Conservation (phyloP, 805 yeast genomes). For the Candida quercuum region DNA sequence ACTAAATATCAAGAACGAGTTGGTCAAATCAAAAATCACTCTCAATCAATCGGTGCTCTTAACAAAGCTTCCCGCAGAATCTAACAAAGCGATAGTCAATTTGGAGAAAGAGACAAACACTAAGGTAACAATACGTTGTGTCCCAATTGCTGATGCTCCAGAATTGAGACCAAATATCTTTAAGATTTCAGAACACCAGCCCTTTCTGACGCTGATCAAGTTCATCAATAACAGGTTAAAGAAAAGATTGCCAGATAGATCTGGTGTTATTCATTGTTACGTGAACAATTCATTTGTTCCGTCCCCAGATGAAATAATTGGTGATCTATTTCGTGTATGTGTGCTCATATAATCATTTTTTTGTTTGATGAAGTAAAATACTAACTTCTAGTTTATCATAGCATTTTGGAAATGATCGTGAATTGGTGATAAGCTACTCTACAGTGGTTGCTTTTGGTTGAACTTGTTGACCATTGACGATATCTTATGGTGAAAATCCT, state of each 20-base stretch:
- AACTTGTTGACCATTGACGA: neutral
- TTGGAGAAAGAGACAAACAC: conserved; percentile 7
- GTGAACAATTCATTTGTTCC: conserved; percentile 42
- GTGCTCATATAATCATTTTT: too few relatives aligned
- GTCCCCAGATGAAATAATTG: conserved; percentile 37
- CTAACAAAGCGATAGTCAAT: conserved; percentile 12
- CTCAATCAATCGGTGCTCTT: conserved; percentile 19
- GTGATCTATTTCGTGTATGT: conserved; percentile 27
- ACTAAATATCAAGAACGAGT: conserved; percentile 16
- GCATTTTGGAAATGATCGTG: conserved; percentile 32
- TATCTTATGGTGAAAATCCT: too few relatives aligned
- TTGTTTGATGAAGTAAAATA: too few relatives aligned
- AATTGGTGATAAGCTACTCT: conserved; percentile 40
- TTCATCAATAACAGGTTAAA: conserved; percentile 39
- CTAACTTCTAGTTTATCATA: conserved; percentile 4
- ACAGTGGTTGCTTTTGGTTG: conserved; percentile 42
- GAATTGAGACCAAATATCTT: conserved; percentile 44
- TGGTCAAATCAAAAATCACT: conserved; percentile 16
- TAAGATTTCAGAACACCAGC: conserved; percentile 42
- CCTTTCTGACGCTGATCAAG: conserved; percentile 38
- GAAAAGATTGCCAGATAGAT: conserved; percentile 13
- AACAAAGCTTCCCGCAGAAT: conserved; percentile 14
- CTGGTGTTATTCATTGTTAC: conserved; percentile 32
- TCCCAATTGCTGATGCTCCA: conserved; percentile 55
- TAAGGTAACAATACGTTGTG: conserved; percentile 44